phyloP scores from a whole-genome alignment of 805 yeast species.

The Saccharomycopsis fibuligera region DNA sequence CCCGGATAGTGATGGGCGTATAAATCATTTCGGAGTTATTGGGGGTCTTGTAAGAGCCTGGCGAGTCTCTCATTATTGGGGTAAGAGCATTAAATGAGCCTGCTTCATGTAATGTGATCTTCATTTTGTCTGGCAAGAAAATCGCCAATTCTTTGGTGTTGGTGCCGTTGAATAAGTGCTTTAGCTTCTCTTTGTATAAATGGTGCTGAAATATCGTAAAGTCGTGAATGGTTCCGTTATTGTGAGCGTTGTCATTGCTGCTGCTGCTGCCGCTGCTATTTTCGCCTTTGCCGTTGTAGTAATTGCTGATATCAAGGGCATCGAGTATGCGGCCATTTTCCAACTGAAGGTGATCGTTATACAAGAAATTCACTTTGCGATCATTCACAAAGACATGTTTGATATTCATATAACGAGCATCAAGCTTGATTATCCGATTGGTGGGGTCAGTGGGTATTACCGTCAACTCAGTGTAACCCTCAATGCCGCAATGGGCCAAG shows the following conservation, averaged over 20 bases:
- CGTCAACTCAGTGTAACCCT: conserved; percentile 79
- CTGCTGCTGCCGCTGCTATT: too few relatives aligned
- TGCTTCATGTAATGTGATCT: conserved; percentile 52
- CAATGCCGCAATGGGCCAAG: conserved; percentile 47
- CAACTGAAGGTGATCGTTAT: conserved; percentile 45
- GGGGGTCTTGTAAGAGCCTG: conserved; percentile 32
- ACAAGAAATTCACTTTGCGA: conserved; percentile 46
- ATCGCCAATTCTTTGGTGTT: conserved; percentile 62
- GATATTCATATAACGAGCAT: conserved; percentile 71
- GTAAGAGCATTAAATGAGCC: conserved; percentile 30
- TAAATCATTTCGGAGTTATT: conserved; percentile 44
- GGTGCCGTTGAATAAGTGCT: conserved; percentile 43
- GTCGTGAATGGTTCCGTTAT: conserved; percentile 6
- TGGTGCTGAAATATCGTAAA: conserved; percentile 1
- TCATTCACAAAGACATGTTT: conserved; percentile 60
- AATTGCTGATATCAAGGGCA: conserved; percentile 20
- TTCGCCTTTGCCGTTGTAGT: neutral
- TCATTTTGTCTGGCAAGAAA: conserved; percentile 58
- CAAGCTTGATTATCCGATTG: conserved; percentile 58
- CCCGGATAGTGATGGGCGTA: conserved; percentile 66
- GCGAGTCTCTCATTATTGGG: conserved; percentile 34
- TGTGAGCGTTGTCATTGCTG: conserved; percentile 7
- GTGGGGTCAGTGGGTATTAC: conserved; percentile 61
- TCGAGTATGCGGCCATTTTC: conserved; percentile 32
- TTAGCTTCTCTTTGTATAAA: conserved; percentile 45